Percentiles rank a stretch among this genome's conserved stretches.
Evolutionary conservation across 768 basidiomycete species (phyloP).

Genomic region (Naematelia encephala): DNA sequence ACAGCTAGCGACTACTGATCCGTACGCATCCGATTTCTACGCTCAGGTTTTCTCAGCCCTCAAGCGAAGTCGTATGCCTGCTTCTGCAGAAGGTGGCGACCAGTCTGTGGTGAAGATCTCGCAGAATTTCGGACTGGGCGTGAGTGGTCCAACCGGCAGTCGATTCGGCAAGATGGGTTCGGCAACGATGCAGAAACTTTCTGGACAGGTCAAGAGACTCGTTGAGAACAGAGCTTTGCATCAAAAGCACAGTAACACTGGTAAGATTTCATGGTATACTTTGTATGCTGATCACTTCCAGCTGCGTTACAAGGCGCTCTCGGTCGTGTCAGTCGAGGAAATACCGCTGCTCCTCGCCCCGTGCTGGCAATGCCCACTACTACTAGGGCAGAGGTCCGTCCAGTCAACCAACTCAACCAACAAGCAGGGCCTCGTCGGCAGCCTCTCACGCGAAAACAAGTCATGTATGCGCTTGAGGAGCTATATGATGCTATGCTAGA

Average conservation of each 20-base stretch:
- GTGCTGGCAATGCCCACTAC: slow-evolving; percentile 78
- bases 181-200: slow-evolving; percentile 52
- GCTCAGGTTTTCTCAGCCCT: slow-evolving; percentile 92
- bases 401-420: slow-evolving; percentile 43
- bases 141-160: slow-evolving; percentile 56
- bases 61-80: slow-evolving; percentile 65
- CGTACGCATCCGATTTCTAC: slow-evolving; percentile 97
- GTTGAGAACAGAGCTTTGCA: slow-evolving; percentile 69
- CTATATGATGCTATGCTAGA: slow-evolving; percentile 80
- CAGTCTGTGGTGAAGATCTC: slow-evolving; percentile 74
- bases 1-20: slow-evolving; percentile 94
- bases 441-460: slow-evolving; percentile 69
- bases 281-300: slow-evolving; percentile 7
- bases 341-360: slow-evolving; percentile 94
- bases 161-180: slow-evolving; percentile 40
- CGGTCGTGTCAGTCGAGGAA: slow-evolving; percentile 88
- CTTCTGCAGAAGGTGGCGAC: slow-evolving; percentile 55
- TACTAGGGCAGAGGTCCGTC: slow-evolving; percentile 41
- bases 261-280: slow-evolving; percentile 10
- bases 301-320: slow-evolving; percentile 76
- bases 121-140: slow-evolving; percentile 71
- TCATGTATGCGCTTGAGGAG: slow-evolving; percentile 72
- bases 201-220: slow-evolving; percentile 83
- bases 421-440: slow-evolving; percentile 35
- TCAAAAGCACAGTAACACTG: slow-evolving; percentile 28